Base-by-base conservation (phyloP, 345 rosid species). In the Populus alba region DNA sequence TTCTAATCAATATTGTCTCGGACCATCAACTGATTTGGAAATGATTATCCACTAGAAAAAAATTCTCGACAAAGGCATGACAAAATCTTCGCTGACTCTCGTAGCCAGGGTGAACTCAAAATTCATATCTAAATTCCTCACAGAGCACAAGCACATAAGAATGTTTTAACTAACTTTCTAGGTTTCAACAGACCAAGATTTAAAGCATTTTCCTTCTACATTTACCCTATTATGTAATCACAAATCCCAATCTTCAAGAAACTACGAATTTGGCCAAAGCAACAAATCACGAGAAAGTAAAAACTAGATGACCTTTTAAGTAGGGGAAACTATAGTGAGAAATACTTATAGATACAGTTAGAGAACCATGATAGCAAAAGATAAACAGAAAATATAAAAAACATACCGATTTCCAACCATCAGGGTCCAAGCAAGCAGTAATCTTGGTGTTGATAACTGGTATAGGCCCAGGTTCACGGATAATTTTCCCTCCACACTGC, bases 371-470 rank as follows among this genome's bases (percentile, higher is more conserved):
- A 25, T 35, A 63, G 68, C 27, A 55, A 71, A 67, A 45, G 70
- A 43, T 41, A 33, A 77, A 43, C 18, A 15, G 1, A 3, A 23
- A 67, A 38, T 15, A 10, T 9, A 39, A 5, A 39, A 59, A 77
- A 15, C 70, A 35, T 75, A 96, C 99, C 90, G 99, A 80, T 82
- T 94, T 96, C 99, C 99, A 94, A 70, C 98, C 98, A 66, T 96
- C 98, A 33, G 98, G 97, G 82, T 96, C 98, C 82, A 96, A 83
- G 88, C 92, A 94, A n/a, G 97, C 97, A 9, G 97, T 90, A 74
- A 96, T 94, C 90, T 94, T 96, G 77, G 97, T 94, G 81, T 82
- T 91, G 82, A 94, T 94, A 71, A 95, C 97, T 72, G 97, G 98
- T 73, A 90, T 83, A 0, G 99, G 99, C 72, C 99, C 99, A 70